These are phyloP conservation scores for Daldinia bambusicola DNA, from an alignment of 495 filamentous ascomycete genomes.

Conservation along the genomic window DNA sequence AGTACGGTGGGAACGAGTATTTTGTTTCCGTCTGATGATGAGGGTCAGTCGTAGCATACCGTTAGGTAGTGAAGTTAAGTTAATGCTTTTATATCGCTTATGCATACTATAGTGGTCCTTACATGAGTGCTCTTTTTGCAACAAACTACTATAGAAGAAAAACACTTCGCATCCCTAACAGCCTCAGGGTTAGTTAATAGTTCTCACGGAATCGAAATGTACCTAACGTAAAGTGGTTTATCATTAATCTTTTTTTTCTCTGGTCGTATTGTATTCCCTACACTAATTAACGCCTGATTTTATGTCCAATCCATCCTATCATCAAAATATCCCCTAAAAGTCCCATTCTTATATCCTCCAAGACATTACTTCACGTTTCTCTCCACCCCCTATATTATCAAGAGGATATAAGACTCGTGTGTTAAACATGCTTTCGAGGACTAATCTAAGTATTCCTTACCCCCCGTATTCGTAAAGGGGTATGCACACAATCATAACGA, in stretches of 20 bases:
- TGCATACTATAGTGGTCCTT: too few relatives aligned
- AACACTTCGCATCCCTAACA: not conserved
- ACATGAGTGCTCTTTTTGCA: too few relatives aligned
- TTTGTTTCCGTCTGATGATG: slow-evolving; percentile 32
- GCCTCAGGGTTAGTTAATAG: not conserved
- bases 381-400: not conserved
- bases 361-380: not conserved
- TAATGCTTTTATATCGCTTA: too few relatives aligned
- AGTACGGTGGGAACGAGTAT: slow-evolving; percentile 30
- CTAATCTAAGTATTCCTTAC: not conserved
- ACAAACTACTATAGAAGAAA: not conserved
- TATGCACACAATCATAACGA: not conserved
- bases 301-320: not conserved
- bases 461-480: not conserved
- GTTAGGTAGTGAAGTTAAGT: not conserved
- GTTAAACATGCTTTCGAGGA: too few relatives aligned
- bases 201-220: not conserved
- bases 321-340: not conserved
- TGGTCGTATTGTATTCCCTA: not conserved
- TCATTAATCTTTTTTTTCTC: not conserved
- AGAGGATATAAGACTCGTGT: not conserved
- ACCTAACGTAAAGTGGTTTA: not conserved
- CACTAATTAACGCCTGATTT: not conserved
- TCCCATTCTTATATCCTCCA: slow-evolving; percentile 1
- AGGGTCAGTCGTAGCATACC: not conserved